Conservation (phyloP, 176 grass and related monocot genomes). For the Oryza glumipatula region DNA sequence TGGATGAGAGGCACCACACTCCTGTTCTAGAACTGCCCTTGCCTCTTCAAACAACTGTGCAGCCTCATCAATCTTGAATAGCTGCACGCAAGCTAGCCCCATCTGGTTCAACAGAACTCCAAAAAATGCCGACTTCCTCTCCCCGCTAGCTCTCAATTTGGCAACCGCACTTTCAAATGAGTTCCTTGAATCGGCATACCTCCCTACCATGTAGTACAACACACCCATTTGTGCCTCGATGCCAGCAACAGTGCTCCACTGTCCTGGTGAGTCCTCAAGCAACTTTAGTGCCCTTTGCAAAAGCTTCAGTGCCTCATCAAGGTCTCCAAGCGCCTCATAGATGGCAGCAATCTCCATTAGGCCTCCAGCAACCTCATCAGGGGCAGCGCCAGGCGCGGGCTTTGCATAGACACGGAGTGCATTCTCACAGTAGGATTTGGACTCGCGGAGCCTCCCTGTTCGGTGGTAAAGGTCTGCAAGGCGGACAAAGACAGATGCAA, state of each 20-base stretch:
- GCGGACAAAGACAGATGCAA: constrained; percentile 85
- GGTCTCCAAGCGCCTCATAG: constrained; percentile 80
- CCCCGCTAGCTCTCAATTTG: constrained; percentile 79
- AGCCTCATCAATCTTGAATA: constrained; percentile 98
- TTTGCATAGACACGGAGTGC: constrained; percentile 76
- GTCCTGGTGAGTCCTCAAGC: constrained; percentile 80
- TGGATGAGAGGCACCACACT: constrained; percentile 74
- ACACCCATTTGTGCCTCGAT: constrained; percentile 97
- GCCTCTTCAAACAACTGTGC: constrained; percentile 95
- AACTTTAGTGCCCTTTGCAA: constrained; percentile 79
- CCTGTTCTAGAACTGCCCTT: constrained; percentile 80
- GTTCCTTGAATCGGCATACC: constrained; percentile 68
- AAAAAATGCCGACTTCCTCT: constrained; percentile 93
- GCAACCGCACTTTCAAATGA: constrained; percentile 82
- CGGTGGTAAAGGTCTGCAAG: constrained; percentile 89
- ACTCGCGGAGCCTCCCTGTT: constrained; percentile 81
- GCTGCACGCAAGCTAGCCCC: constrained; percentile 91
- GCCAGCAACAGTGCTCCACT: constrained; percentile 94
- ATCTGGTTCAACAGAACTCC: constrained; percentile 95
- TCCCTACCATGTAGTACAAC: constrained; percentile 89
- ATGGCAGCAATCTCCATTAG: constrained; percentile 95
- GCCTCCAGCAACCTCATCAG: constrained; percentile 85
- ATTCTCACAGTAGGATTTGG: constrained; percentile 93
- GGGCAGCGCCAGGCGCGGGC: constrained; percentile 69
- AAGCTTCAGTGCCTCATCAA: constrained; percentile 88